Conservation (phyloP, 768 basidiomycete genomes). For the Hygrophoropsis aurantiaca region DNA sequence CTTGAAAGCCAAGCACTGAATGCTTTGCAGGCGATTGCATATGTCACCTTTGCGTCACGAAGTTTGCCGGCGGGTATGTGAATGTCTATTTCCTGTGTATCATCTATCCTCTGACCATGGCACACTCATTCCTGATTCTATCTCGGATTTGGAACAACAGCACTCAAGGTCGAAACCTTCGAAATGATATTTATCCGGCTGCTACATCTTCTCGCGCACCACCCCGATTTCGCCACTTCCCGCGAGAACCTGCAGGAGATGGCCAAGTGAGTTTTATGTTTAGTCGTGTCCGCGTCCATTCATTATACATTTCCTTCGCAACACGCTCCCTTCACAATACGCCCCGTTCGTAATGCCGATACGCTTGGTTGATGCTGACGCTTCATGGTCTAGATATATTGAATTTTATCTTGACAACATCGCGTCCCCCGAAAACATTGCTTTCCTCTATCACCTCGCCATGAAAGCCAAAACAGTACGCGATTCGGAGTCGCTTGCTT, state of each 20-base stretch:
- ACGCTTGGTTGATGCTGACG: no score
- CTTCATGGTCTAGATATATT: constrained; percentile 62
- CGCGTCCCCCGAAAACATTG: constrained; percentile 76
- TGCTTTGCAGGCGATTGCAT: constrained; percentile 51
- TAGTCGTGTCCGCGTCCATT: neutral
- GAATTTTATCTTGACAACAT: constrained; percentile 84
- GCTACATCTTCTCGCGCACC: constrained; percentile 86
- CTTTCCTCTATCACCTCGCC: constrained; percentile 81
- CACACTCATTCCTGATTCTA: neutral
- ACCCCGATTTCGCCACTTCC: constrained; percentile 81
- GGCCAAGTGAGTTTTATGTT: constrained; percentile 59
- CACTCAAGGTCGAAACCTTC: constrained; percentile 59
- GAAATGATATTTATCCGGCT: constrained; percentile 86
- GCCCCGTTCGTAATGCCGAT: no score
- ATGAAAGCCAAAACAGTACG: constrained; percentile 83
- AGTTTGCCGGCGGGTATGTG: constrained; percentile 46
- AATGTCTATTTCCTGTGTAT: neutral
- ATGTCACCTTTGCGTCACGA: constrained; percentile 49
- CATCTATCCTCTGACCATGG: constrained; percentile 2
- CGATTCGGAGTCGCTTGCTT: constrained; percentile 66
- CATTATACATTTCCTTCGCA: neutral
- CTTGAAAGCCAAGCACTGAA: constrained; percentile 7
- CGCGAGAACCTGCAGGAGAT: constrained; percentile 74
- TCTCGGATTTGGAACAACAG: no score
- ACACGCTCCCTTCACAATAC: no score